A percentile compares a stretch with the other conserved stretches of the same genome.
Evolutionary conservation across 306 rosid genomes (phyloP).

Genomic region (Bauhinia variegata): DNA sequence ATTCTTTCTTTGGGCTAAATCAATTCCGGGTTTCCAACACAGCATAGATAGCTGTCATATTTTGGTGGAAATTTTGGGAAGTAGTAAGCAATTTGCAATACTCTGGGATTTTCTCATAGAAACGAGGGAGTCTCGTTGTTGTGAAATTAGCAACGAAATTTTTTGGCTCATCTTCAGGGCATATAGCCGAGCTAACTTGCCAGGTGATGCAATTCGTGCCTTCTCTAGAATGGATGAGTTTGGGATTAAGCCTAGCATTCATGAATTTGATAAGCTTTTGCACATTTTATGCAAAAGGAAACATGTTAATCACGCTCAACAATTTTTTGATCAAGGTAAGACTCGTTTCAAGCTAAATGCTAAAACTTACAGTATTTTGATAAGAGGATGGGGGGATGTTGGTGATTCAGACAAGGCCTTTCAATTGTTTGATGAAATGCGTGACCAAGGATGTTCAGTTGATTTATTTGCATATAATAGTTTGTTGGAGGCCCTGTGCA

Average conservation of each 20-base stretch:
- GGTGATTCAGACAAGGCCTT: conserved; percentile 60
- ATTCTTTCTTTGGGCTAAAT: conserved; percentile 89
- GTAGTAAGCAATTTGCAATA: conserved; percentile 71
- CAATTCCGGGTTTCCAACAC: conserved; percentile 68
- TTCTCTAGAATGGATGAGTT: conserved; percentile 79
- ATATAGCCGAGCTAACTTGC: conserved; percentile 72
- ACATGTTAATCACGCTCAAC: conserved; percentile 69
- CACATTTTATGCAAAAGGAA: conserved; percentile 67
- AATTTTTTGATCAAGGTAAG: conserved; percentile 69
- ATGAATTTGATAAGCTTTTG: conserved; percentile 76
- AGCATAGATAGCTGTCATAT: conserved; percentile 65
- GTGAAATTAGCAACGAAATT: conserved; percentile 51
- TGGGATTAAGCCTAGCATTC: conserved; percentile 59
- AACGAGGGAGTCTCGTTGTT: conserved; percentile 55
- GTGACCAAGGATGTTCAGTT: conserved; percentile 52
- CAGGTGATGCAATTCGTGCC: conserved; percentile 75
- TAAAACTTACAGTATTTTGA: conserved; percentile 74
- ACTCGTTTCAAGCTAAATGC: conserved; percentile 49
- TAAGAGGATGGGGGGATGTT: conserved; percentile 76
- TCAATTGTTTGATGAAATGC: conserved; percentile 80
- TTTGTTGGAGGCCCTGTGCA: conserved; percentile 72
- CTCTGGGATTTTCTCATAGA: conserved; percentile 88
- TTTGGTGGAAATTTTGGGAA: conserved; percentile 75
- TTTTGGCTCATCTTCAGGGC: conserved; percentile 80
- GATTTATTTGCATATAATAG: conserved; percentile 79